phyloP scores from a whole-genome alignment of 495 filamentous ascomycete genomes.

The Aspergillus funiculosus region DNA sequence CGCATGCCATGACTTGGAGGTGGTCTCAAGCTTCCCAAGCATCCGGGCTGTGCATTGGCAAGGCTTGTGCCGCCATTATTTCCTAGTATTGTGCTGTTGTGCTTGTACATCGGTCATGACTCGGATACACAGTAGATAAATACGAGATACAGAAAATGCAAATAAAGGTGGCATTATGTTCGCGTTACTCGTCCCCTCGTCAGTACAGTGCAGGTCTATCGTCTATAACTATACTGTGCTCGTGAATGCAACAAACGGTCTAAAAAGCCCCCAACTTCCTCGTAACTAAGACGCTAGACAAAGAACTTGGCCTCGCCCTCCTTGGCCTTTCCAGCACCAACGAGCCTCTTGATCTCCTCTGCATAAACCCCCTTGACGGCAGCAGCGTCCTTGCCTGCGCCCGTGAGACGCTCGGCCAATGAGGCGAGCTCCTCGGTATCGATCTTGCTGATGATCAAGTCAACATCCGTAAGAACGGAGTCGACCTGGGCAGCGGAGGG shows the following conservation, averaged over 20 bases:
- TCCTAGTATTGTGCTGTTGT: too few species aligned
- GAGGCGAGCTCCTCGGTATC: constrained; percentile 81
- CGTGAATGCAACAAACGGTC: too few species aligned
- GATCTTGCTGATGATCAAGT: constrained; percentile 82
- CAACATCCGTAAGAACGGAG: constrained; percentile 75
- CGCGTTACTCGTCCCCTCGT: too few species aligned
- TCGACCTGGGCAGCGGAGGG: constrained; percentile 71
- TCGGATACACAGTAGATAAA: too few species aligned
- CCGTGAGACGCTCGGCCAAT: constrained; percentile 67
- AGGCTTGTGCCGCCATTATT: not conserved
- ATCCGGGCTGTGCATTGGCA: not conserved
- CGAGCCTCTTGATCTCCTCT: constrained; percentile 66
- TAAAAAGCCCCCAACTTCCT: too few species aligned
- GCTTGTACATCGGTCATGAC: too few species aligned
- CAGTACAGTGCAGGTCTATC: constrained; percentile 12
- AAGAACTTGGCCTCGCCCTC: constrained; percentile 63
- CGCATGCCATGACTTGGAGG: not conserved
- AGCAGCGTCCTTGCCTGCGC: constrained; percentile 45
- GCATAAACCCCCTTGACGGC: constrained; percentile 64
- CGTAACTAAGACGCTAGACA: constrained; percentile 18
- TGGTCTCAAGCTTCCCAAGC: constrained; percentile 12
- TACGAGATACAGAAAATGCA: too few species aligned
- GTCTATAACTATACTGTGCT: not conserved
- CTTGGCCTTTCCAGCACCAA: constrained; percentile 77
- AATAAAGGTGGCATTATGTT: too few species aligned